Evolutionary conservation across 2,329 filamentous ascomycete species (phyloP), one percentile per base, ranked within the genome.

Genomic region (Cladosporium sp.): DNA sequence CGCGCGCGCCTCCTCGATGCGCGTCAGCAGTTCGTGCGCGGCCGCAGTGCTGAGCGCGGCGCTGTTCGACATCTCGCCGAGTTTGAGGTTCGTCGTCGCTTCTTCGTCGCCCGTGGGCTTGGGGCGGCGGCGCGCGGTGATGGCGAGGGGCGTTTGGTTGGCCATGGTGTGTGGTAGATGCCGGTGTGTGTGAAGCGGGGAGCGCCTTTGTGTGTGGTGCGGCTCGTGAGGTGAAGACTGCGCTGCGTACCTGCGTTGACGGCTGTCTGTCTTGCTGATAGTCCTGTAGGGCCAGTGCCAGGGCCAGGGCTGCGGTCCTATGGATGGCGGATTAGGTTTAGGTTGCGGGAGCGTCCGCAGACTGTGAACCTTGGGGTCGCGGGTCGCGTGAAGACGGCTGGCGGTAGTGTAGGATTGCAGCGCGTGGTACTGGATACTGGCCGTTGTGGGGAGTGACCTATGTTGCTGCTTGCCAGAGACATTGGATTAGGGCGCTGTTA

Each of bases 11-110:
- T 59, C 54, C 40, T 61, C 82, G 46, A 96, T 85, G 57, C 90
- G 90, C 66, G 92, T 92, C 64, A 98, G 89, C 66, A 98, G 87
- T 46, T 95, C 82, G 62, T 89, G 83, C 2, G 93, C 91, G 74
- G 97, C 93, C 33, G 89, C 95, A 49, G 96, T 81, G 43, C 91
- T 95, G 57, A 98, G 78, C 5, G 91, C 92, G 68, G 93, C 89
- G 60, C 95, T 90, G 66, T 92, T 79, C 63, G 95, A 84, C 73
- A 97, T 96, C 68, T 96, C 92, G 73, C 93, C 93, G 9, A 98
- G 86, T 69, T 86, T 87, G 58, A 97, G 83, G 52, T 83, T 83
- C 7, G 82, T 77, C 46, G 86, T 84, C 19, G 92, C 91, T 74
- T 96, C 90, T 71, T 97, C 92, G 69, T 95, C 91, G 67, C 87